Conservation (phyloP, 2,329 filamentous ascomycete genomes). For the Mycosphaerella arachidis region DNA sequence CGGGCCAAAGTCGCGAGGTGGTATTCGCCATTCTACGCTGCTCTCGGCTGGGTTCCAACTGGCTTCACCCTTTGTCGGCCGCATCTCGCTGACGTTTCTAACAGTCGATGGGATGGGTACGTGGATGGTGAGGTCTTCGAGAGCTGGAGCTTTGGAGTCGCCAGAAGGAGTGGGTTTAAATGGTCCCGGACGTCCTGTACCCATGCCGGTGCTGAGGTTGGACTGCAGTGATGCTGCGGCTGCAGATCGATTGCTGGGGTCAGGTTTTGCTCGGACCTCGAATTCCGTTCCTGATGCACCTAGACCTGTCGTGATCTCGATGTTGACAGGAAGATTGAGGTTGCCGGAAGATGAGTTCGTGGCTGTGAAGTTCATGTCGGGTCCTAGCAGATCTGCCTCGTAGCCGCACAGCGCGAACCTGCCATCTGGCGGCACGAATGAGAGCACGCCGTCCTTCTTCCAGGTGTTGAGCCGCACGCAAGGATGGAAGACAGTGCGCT, state of each 20-base stretch:
- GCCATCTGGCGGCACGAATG: conserved; percentile 92
- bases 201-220: conserved; percentile 20
- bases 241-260: conserved; percentile 19
- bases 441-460: conserved; percentile 86
- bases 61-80: conserved; percentile 77
- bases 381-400: conserved; percentile 82
- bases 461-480: conserved; percentile 88
- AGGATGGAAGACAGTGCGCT: conserved; percentile 91
- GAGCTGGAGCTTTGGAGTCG: conserved; percentile 33
- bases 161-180: conserved; percentile 21
- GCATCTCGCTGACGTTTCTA: conserved; percentile 76
- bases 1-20: conserved; percentile 65
- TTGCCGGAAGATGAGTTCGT: conserved; percentile 24
- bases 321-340: conserved; percentile 73
- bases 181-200: conserved; percentile 14
- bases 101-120: conserved; percentile 76
- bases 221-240: conserved; percentile 30
- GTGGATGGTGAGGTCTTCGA: conserved; percentile 74
- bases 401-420: conserved; percentile 91
- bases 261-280: conserved; percentile 70
- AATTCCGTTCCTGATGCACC: conserved; percentile 77
- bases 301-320: conserved; percentile 77
- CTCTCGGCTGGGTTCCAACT: conserved; percentile 70
- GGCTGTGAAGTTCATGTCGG: conserved; percentile 42
- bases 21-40: conserved; percentile 76